phyloP scores from a whole-genome alignment of 2,329 filamentous ascomycete genomes.

The Colletotrichum simmondsii region DNA sequence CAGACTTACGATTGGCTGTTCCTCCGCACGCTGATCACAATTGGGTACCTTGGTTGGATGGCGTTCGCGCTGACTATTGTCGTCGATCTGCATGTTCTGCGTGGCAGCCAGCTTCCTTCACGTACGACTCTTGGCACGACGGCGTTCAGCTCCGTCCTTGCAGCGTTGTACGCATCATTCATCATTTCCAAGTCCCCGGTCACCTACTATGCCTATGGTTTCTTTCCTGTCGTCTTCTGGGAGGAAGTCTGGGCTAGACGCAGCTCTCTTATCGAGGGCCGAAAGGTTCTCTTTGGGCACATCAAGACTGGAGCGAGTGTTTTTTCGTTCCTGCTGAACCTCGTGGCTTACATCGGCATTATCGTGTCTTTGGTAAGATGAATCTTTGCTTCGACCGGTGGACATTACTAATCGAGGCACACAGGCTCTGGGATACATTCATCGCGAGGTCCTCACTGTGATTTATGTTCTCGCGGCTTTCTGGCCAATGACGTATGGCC shows the following conservation, averaged over 20 bases:
- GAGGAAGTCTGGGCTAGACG: slow-evolving; percentile 90
- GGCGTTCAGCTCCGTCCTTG: slow-evolving; percentile 81
- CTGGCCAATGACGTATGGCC: slow-evolving; percentile 83
- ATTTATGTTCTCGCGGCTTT: slow-evolving; percentile 80
- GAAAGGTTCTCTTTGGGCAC: slow-evolving; percentile 75
- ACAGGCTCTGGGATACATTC: slow-evolving; percentile 90
- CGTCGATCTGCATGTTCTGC: slow-evolving; percentile 86
- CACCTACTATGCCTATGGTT: slow-evolving; percentile 90
- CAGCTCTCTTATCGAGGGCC: slow-evolving; percentile 74
- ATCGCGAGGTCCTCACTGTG: slow-evolving; percentile 85
- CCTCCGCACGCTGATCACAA: slow-evolving; percentile 85
- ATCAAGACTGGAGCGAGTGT: slow-evolving; percentile 69
- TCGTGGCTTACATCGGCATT: slow-evolving; percentile 75
- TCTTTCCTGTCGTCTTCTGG: slow-evolving; percentile 97
- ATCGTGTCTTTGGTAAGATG: slow-evolving; percentile 79
- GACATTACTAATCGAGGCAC: slow-evolving; percentile 33
- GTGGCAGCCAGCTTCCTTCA: slow-evolving; percentile 72
- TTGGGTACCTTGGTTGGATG: slow-evolving; percentile 96
- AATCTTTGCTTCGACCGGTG: background rate
- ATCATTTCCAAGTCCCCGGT: slow-evolving; percentile 80
- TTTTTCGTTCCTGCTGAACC: slow-evolving; percentile 71
- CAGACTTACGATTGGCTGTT: slow-evolving; percentile 99
- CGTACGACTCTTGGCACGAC: slow-evolving; percentile 69
- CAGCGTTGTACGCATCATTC: slow-evolving; percentile 82
- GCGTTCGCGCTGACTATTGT: slow-evolving; percentile 91